These are phyloP conservation scores for Kwoniella mangroviensis DNA, from an alignment of 768 basidiomycete species.

Conservation along the genomic window DNA sequence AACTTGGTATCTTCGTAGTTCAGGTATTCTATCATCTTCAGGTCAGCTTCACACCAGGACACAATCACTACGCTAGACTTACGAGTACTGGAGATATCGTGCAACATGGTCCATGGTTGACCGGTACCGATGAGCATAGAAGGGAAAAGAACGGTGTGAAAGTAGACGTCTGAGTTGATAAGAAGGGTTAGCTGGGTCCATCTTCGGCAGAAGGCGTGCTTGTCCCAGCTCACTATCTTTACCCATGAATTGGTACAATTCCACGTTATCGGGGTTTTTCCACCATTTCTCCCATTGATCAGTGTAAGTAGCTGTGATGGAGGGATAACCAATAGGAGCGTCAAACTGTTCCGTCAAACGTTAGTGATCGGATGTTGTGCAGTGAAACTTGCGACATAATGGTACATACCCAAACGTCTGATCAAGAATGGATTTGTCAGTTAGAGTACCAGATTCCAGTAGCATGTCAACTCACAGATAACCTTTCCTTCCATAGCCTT, in stretches of 20 bases:
- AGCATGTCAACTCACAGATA: conserved; percentile 71
- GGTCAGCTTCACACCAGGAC: not conserved
- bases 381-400: not conserved
- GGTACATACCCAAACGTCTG: conserved; percentile 88
- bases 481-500: conserved; percentile 91
- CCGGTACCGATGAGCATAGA: conserved; percentile 87
- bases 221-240: conserved; percentile 70
- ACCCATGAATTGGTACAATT: conserved; percentile 98
- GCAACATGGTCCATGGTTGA: conserved; percentile 87
- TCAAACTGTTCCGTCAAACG: conserved; percentile 70
- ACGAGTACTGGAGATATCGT: conserved; percentile 96
- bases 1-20: conserved; percentile 99
- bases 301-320: conserved; percentile 94
- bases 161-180: conserved; percentile 70
- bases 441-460: not conserved
- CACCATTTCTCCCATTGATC: conserved; percentile 97
- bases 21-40: conserved; percentile 70
- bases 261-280: conserved; percentile 86
- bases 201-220: too few relatives aligned
- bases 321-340: conserved; percentile 93
- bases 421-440: not conserved
- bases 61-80: conserved; percentile 33
- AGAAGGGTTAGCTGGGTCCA: not conserved
- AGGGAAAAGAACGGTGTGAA: conserved; percentile 96
- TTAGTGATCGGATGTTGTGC: not conserved